Base-by-base conservation (phyloP, 257 asterid genomes). In the Cinchona pubescens region DNA sequence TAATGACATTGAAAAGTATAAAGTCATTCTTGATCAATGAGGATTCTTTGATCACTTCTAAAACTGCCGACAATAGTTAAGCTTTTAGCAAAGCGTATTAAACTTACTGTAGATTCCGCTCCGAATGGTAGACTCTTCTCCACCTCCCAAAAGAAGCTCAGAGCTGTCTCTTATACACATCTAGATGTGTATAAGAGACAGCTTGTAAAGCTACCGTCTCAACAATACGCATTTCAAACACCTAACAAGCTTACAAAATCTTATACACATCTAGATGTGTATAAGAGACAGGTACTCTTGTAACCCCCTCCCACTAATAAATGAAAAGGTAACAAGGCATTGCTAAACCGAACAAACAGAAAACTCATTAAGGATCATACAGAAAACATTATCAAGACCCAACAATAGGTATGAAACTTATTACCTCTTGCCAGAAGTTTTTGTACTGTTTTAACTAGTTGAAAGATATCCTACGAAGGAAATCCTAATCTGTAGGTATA, bases 71-170 rank as follows among this genome's bases (percentile, higher is more conserved):
- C 2, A 45, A 32, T 53, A 25, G 29, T 8, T 15, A 46, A 40
- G 71, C 38, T 45, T 42, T 23, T 30, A 58, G 23, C n/a, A 48
- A 42, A 35, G 48, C 12, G 67, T 65, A 81, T 3, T 79, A 45
- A 56, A 85, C 94, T 59, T 83, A 92, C 97, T 90, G 98, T 62
- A 94, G 85, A 82, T 90, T 89, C 68, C 94, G 95, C 82, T 87
- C 62, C 96, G 93, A 75, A 87, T 80, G 56, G 98, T 94, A 62
- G 99, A 94, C 82, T 94, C 99, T 85, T 84, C 96, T 46, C 99
- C 99, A 79, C 97, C 97, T 76, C 99, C 99, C 82, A 94, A 79
- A 75, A 71, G 91, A 92, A 84, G 89, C 94, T 81, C 99, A n/a
- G n/a, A n/a, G n/a, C n/a, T n/a, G n/a, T n/a, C n/a, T n/a, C n/a